These are phyloP conservation scores for Obba rivulosa DNA, from an alignment of 768 basidiomycete genomes.

Conservation along the genomic window DNA sequence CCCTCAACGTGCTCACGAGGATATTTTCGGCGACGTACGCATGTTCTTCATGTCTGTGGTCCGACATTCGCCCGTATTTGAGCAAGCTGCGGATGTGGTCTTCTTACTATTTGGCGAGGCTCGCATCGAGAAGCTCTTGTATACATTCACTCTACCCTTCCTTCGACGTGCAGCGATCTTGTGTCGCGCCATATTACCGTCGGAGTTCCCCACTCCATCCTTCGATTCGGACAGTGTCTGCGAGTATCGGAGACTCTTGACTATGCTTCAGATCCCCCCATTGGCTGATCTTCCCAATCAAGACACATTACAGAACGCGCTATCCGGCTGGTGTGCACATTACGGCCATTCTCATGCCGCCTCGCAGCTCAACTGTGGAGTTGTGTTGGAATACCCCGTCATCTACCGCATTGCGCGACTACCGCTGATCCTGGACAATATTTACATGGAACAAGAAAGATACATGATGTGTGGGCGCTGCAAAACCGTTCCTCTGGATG, in stretches of 20 bases:
- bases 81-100: constrained; percentile 75
- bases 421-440: constrained; percentile 74
- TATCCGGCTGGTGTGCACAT: constrained; percentile 87
- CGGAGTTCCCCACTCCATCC: constrained; percentile 51
- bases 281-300: constrained; percentile 76
- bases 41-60: constrained; percentile 92
- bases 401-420: constrained; percentile 80
- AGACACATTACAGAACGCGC: constrained; percentile 83
- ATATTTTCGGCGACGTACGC: constrained; percentile 78
- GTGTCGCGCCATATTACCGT: constrained; percentile 67
- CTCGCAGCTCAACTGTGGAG: constrained; percentile 74
- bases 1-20: constrained; percentile 52
- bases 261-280: constrained; percentile 71
- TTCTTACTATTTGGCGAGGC: constrained; percentile 81
- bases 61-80: constrained; percentile 82
- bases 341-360: constrained; percentile 78
- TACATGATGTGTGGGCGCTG: constrained; percentile 73
- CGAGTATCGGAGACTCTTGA: constrained; percentile 79
- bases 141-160: constrained; percentile 87
- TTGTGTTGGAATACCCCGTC: constrained; percentile 75
- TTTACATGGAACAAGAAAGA: constrained; percentile 74
- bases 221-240: constrained; percentile 38
- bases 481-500: constrained; percentile 71
- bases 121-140: constrained; percentile 79
- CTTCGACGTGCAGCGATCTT: constrained; percentile 84